These are phyloP conservation scores for Aspergillus bombycis DNA, from an alignment of 2,329 filamentous ascomycete genomes.

Conservation along the genomic window DNA sequence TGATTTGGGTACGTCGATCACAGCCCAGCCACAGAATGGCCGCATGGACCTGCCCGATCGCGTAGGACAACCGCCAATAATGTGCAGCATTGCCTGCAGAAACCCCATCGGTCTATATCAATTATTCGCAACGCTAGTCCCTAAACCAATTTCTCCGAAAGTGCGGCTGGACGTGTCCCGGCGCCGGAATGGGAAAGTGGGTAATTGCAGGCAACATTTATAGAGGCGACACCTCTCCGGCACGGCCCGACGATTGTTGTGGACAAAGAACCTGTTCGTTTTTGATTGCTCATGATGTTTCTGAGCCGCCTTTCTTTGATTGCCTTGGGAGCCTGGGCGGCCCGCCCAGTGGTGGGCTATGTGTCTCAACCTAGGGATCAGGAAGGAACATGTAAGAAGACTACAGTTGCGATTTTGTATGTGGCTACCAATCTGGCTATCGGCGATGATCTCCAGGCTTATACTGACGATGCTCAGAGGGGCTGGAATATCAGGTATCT, in stretches of 20 bases:
- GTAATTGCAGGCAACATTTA: neutral
- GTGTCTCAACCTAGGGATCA: constrained; percentile 22
- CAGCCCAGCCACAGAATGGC: neutral
- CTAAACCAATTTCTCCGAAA: neutral
- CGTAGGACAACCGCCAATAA: neutral
- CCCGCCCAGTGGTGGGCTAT: constrained; percentile 10
- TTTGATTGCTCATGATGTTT: neutral
- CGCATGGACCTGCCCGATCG: constrained; percentile 12
- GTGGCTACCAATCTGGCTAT: neutral
- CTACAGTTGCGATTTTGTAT: constrained; percentile 36
- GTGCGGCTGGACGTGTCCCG: neutral
- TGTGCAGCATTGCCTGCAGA: neutral
- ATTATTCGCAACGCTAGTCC: neutral
- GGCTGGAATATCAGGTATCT: constrained; percentile 65
- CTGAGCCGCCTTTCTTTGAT: neutral
- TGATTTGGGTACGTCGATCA: neutral
- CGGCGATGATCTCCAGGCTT: neutral
- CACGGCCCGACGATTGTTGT: too few relatives aligned
- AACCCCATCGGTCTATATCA: neutral
- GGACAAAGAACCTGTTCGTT: neutral
- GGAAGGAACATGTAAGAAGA: constrained; percentile 30
- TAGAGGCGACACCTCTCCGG: neutral
- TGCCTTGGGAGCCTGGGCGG: neutral
- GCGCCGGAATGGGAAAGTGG: neutral
- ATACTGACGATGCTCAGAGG: constrained; percentile 39